A percentile compares a stretch with the other conserved stretches of the same genome.
Evolutionary conservation across 2,329 filamentous ascomycete species (phyloP).

Genomic region (Cladosporium halotolerans): DNA sequence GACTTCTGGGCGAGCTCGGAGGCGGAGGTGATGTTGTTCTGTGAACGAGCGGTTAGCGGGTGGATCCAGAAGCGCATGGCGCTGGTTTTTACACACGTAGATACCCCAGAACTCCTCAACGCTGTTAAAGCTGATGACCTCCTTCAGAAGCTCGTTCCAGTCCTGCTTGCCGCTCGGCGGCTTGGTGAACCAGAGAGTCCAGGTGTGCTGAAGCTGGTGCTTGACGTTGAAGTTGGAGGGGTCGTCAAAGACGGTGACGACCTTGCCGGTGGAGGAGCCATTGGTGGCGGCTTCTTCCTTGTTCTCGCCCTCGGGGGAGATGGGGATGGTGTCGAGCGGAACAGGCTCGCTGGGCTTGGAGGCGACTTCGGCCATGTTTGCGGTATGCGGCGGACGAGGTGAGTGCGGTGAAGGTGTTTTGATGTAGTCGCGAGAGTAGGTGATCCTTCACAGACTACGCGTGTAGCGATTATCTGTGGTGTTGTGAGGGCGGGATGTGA

Average conservation of each 20-base stretch:
- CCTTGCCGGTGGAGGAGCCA: conserved; percentile 46
- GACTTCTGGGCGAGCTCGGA: conserved; percentile 95
- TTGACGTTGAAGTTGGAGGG: conserved; percentile 99
- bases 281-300: conserved; percentile 41
- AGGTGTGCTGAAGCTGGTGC: conserved; percentile 93
- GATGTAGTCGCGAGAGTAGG: background rate
- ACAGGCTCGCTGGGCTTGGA: conserved; percentile 35
- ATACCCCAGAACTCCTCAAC: conserved; percentile 99
- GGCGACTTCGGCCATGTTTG: conserved; percentile 32
- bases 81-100: conserved; percentile 62
- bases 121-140: conserved; percentile 97
- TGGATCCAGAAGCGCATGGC: background rate
- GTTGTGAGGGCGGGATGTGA: background rate
- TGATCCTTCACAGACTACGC: background rate
- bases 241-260: conserved; percentile 94
- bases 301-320: conserved; percentile 45
- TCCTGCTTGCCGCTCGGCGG: conserved; percentile 91
- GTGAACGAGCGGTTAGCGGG: conserved; percentile 2
- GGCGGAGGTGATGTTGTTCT: conserved; percentile 98
- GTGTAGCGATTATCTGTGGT: conserved; percentile 2
- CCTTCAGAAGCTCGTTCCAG: conserved; percentile 97
- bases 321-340: conserved; percentile 50
- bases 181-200: conserved; percentile 99
- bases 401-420: background rate
- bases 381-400: conserved; percentile 9